Base-by-base conservation (phyloP, 1,284 basidiomycete species). In the Xerocomus minutiporus region DNA sequence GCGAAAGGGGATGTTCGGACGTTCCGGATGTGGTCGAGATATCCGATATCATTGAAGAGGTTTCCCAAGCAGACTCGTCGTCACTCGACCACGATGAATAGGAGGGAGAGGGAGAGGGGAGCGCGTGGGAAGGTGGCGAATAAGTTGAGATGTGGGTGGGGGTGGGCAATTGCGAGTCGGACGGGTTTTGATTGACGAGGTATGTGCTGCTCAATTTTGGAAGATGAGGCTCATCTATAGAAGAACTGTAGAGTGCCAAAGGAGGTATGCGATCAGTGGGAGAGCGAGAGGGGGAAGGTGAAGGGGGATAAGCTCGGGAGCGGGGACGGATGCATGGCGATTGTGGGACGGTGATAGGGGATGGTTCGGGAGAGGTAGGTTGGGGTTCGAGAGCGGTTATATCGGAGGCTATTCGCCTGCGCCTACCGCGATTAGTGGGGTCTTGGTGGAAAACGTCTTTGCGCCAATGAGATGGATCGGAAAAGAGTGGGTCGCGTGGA, bases 31-130 rank as follows among this genome's bases (percentile, higher is more conserved):
- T 77, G 25, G 78, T 79, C 2, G 83, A 82, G 4, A 75, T 75
- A 29, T 78, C 78, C 3, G 85, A 83, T 3, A 80, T 77, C 17
- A 74, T 73, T 5, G 86, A 88, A 34, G 80, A 80, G 4, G 83
- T 81, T 57, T 88, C 85, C 83, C 86, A 88, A 42, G 77, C 77
- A 9, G 83, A 86, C 54, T 88, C 86, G 57, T 86, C 83, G 55
- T 88, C 86, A 1, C 84, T 86, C n/a, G 82, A 81, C 82, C 81
- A 87, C 1, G 84, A 77, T 1, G 83, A 85, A 55, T 72, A 67
- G 0, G 73, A 65, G 9, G 73, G 71, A 41, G 68, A 69, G 36
- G 65, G 57, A 41, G 72, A 70, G 28, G 69, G 74, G 20, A 67
- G 59, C 48, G 70, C 69, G 43, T 63, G 57, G 26, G 63, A 58